Evolutionary conservation across 208 protist genomes (phyloP), one percentile per base, ranked within the genome.

Genomic region (Trypanosoma vivax): DNA sequence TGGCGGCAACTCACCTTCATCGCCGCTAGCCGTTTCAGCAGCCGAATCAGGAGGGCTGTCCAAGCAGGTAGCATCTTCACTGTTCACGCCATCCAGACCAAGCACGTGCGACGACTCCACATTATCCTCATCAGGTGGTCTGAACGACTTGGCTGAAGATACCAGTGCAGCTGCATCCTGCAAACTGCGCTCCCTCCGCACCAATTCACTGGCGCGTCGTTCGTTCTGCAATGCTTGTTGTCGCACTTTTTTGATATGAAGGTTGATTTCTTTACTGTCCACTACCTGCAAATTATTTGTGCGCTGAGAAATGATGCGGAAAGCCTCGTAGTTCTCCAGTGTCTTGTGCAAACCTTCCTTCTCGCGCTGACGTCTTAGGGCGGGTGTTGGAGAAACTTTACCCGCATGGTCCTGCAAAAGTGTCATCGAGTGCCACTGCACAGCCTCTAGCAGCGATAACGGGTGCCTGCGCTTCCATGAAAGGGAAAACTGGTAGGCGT

Each of bases 211-310:
- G 14, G 73, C 38, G 29, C 63, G 55, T 23, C 65, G 63, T 53
- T 94, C 88, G 38, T 57, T 53, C 46, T 56, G 60, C 40, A 74
- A 16, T 28, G 67, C 62, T 30, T 92, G 74, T 13, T 56, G 70
- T 31, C 70, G 82, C 10, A 87, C 54, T 9, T 59, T 65, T 54
- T 88, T 82, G 10, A 94, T 62, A 42, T 88, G 77, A 10, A 85
- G 60, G 52, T 94, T 94, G 45, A 94, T 90, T 65, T 92, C 83
- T 63, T 80, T 83, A 65, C 76, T 67, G 50, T 94, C 88, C 51
- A 94, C 88, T 41, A 94, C 88, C 60, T 92, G 83, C 31, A 94
- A 54, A 60, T 94, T 94, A 54, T 85, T 85, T 7, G 83, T 92
- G 40, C 81, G 79, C 64, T 92, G 88, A 0, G 88, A 75, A 56